Evolutionary conservation across 805 yeast genomes (phyloP).

Genomic region (Wickerhamomyces canadensis): DNA sequence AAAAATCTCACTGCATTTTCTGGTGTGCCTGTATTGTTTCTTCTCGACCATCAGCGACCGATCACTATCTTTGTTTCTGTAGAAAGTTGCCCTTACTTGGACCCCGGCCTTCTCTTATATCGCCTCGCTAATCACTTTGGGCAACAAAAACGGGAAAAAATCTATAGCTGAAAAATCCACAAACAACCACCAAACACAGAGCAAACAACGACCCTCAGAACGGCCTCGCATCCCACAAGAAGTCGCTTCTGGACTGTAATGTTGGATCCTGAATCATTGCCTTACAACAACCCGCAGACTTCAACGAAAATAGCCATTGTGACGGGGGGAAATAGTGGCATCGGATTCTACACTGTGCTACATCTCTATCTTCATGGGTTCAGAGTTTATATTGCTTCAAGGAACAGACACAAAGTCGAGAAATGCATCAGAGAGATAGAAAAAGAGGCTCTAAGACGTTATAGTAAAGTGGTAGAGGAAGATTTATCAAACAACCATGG

Average conservation of each 20-base stretch:
- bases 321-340: constrained; percentile 79
- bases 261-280: constrained; percentile 42
- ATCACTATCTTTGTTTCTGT: background rate
- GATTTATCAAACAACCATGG: constrained; percentile 1
- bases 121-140: too few species aligned
- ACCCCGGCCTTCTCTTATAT: background rate
- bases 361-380: constrained; percentile 79
- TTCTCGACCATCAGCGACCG: too few species aligned
- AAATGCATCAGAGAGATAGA: constrained; percentile 52
- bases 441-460: constrained; percentile 40
- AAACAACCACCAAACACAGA: too few species aligned
- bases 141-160: too few species aligned
- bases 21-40: background rate
- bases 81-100: too few species aligned
- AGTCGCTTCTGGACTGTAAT: background rate
- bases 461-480: constrained; percentile 9
- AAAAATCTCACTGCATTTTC: too few species aligned
- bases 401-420: constrained; percentile 50
- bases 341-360: constrained; percentile 71
- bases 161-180: too few species aligned
- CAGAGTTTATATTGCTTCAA: constrained; percentile 67
- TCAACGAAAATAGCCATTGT: constrained; percentile 63
- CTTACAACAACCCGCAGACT: constrained; percentile 51
- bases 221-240: background rate
- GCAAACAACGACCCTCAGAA: background rate